Conservation (phyloP, 768 basidiomycete species). For the Rhodotorula diobovata region DNA sequence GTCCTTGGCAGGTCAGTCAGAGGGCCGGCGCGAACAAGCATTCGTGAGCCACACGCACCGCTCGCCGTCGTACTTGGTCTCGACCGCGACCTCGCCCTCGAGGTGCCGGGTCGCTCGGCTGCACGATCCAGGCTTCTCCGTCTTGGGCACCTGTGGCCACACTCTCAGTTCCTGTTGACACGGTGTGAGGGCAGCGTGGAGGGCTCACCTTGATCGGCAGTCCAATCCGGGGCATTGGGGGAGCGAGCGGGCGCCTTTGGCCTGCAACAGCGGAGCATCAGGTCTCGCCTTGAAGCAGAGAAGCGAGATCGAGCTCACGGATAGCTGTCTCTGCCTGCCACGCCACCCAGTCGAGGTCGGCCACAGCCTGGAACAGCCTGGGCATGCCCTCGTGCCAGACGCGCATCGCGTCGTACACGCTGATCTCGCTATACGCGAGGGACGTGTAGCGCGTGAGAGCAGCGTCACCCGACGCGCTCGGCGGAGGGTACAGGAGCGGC, state of each 20-base stretch:
- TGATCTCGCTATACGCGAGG: conserved; percentile 57
- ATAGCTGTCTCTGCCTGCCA: conserved; percentile 47
- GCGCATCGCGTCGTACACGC: conserved; percentile 62
- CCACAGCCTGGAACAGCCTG: conserved; percentile 56
- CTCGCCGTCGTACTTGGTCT: conserved; percentile 93
- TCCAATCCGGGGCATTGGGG: conserved; percentile 54
- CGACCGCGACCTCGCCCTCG: conserved; percentile 63
- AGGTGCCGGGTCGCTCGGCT: conserved; percentile 12
- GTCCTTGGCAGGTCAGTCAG: neutral
- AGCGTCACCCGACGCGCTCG: conserved; percentile 52
- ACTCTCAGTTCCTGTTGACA: too few relatives aligned
- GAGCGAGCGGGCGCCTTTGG: neutral
- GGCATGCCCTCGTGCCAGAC: conserved; percentile 66
- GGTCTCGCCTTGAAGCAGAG: too few relatives aligned
- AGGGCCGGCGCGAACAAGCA: neutral
- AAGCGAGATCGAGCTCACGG: conserved; percentile 3
- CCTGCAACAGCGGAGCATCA: neutral
- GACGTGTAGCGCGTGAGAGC: conserved; percentile 60
- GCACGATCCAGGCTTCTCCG: conserved; percentile 66
- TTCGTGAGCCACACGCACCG: conserved; percentile 49
- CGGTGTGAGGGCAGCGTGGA: too few relatives aligned
- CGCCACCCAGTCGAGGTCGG: conserved; percentile 60
- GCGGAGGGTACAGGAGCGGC: conserved; percentile 69
- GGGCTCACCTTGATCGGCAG: conserved; percentile 59
- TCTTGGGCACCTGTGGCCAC: conserved; percentile 66